Evolutionary conservation across 2,329 filamentous ascomycete species (phyloP).

Genomic region (Ambrosiella beaveri): DNA sequence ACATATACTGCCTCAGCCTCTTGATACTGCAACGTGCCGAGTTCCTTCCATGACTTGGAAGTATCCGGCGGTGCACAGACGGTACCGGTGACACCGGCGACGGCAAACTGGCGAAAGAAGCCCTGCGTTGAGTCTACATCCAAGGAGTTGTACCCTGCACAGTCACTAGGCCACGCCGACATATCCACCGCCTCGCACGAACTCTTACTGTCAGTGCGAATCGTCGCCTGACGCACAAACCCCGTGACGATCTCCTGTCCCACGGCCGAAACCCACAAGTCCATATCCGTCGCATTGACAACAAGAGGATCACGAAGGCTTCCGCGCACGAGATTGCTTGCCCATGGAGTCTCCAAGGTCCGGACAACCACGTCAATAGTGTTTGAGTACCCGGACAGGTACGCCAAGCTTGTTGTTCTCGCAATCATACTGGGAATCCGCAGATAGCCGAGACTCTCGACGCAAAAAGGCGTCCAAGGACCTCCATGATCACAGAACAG

Average conservation of each 20-base stretch:
- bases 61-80: constrained; percentile 9
- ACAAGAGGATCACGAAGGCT: constrained; percentile 3
- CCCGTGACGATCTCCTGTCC: constrained; percentile 5
- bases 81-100: neutral
- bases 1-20: constrained; percentile 7
- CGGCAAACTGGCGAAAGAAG: neutral
- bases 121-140: constrained; percentile 5
- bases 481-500: constrained; percentile 8
- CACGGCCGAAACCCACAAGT: constrained; percentile 10
- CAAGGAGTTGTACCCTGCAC: constrained; percentile 3
- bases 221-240: constrained; percentile 9
- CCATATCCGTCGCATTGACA: constrained; percentile 6
- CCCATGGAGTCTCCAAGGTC: constrained; percentile 5
- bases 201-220: constrained; percentile 3
- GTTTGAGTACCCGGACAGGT: constrained; percentile 8
- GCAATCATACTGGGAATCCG: constrained; percentile 9
- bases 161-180: constrained; percentile 3
- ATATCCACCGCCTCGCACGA: constrained; percentile 2
- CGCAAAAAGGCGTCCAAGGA: constrained; percentile 10
- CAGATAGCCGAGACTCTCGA: neutral
- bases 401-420: constrained; percentile 7
- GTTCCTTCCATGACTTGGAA: constrained; percentile 1
- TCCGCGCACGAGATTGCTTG: constrained; percentile 2
- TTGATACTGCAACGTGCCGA: constrained; percentile 1
- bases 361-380: constrained; percentile 6